These are phyloP conservation scores for Exophiala sp. DNA, from an alignment of 2,329 filamentous ascomycete species.

Conservation along the genomic window DNA sequence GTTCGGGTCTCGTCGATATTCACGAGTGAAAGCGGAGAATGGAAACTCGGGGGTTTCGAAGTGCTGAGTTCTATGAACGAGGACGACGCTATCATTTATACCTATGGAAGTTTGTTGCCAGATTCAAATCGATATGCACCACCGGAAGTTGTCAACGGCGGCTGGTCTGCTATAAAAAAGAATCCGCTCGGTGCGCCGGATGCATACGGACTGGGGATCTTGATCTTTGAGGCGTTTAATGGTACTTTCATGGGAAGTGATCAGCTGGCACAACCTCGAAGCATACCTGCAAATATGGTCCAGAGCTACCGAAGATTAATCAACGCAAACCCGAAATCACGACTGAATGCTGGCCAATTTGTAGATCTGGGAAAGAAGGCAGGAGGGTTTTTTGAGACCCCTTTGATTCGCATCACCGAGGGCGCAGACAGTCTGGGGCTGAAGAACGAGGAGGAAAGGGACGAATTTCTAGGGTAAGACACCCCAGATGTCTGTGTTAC, in stretches of 20 bases:
- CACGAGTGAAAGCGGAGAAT: slow-evolving; percentile 92
- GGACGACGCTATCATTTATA: slow-evolving; percentile 88
- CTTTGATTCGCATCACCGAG: slow-evolving; percentile 85
- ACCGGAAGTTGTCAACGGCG: slow-evolving; percentile 75
- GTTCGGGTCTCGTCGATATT: slow-evolving; percentile 82
- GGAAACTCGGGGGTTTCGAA: slow-evolving; percentile 93
- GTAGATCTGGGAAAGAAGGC: slow-evolving; percentile 78
- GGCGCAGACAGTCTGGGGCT: slow-evolving; percentile 88
- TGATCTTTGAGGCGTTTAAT: slow-evolving; percentile 90
- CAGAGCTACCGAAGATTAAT: slow-evolving; percentile 83
- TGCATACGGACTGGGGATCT: slow-evolving; percentile 74
- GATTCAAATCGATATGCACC: slow-evolving; percentile 79
- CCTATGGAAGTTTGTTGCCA: slow-evolving; percentile 78
- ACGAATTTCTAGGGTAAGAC: slow-evolving; percentile 66
- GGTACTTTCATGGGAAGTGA: slow-evolving; percentile 70
- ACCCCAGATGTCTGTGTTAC: background rate
- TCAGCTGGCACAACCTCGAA: slow-evolving; percentile 78
- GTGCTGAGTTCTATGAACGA: slow-evolving; percentile 92
- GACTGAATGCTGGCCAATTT: slow-evolving; percentile 77
- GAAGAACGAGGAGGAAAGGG: slow-evolving; percentile 76
- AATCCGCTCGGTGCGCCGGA: slow-evolving; percentile 76
- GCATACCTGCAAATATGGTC: slow-evolving; percentile 81
- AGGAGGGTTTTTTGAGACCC: slow-evolving; percentile 86
- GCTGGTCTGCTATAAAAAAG: slow-evolving; percentile 88
- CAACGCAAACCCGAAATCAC: slow-evolving; percentile 81